These are phyloP conservation scores for Podospora conica DNA, from an alignment of 495 filamentous ascomycete species.

Conservation along the genomic window DNA sequence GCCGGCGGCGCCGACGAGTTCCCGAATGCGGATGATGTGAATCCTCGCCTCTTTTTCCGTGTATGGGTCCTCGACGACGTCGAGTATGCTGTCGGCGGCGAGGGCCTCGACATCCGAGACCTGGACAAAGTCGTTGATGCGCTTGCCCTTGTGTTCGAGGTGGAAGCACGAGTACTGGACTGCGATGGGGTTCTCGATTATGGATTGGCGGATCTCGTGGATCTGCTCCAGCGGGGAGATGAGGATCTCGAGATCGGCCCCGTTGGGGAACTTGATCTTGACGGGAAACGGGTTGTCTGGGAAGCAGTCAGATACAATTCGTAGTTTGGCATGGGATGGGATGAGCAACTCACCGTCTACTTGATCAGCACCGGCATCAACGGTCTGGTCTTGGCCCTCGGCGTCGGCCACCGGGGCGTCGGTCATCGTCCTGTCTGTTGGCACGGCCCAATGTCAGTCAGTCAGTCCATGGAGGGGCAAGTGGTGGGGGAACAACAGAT, in stretches of 20 bases:
- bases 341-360: conserved; percentile 6
- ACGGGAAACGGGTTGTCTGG: conserved; percentile 60
- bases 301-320: conserved; percentile 16
- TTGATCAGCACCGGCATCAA: conserved; percentile 25
- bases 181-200: conserved; percentile 87
- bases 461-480: not conserved
- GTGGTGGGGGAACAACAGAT: not conserved
- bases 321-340: not conserved
- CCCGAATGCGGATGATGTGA: conserved; percentile 83
- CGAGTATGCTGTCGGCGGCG: conserved; percentile 64
- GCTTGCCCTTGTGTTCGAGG: conserved; percentile 75
- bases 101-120: conserved; percentile 85
- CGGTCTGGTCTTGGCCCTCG: conserved; percentile 10
- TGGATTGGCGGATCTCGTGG: conserved; percentile 94
- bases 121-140: conserved; percentile 92
- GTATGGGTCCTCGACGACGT: conserved; percentile 89
- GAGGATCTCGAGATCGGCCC: conserved; percentile 72
- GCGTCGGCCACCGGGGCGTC: conserved; percentile 16
- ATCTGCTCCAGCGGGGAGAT: conserved; percentile 91
- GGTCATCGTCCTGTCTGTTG: conserved; percentile 18
- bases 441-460: conserved; percentile 1
- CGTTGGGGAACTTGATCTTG: conserved; percentile 76
- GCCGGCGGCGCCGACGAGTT: conserved; percentile 86
- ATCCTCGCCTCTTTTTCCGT: conserved; percentile 97
- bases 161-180: conserved; percentile 99